These are phyloP conservation scores for Verticillium nonalfalfae DNA, from an alignment of 2,329 filamentous ascomycete genomes.

Conservation along the genomic window DNA sequence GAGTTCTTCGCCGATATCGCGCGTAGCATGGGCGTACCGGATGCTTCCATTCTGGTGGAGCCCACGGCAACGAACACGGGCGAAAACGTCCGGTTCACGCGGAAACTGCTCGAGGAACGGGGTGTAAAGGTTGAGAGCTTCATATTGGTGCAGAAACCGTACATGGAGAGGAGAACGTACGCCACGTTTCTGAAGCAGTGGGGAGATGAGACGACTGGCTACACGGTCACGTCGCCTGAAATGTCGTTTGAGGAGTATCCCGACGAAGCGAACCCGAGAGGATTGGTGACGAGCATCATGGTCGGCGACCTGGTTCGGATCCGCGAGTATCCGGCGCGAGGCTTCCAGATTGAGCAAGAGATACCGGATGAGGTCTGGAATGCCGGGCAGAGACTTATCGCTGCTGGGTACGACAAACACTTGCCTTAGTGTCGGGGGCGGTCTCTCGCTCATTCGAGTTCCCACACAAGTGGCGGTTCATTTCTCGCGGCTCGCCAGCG, in stretches of 20 bases:
- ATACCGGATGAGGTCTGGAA: constrained; percentile 34
- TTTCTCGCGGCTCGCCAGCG: constrained; percentile 24
- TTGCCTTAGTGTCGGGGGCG: constrained; percentile 19
- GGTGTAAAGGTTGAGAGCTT: constrained; percentile 22
- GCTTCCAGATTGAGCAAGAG: constrained; percentile 35
- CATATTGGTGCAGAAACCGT: constrained; percentile 40
- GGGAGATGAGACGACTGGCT: constrained; percentile 25
- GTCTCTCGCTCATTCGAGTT: background rate
- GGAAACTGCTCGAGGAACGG: constrained; percentile 22
- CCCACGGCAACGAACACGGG: constrained; percentile 35
- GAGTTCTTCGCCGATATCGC: constrained; percentile 34
- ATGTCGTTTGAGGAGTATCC: constrained; percentile 32
- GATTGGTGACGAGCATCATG: constrained; percentile 36
- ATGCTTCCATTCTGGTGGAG: constrained; percentile 30
- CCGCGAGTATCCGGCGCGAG: constrained; percentile 31
- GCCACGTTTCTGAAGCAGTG: constrained; percentile 41
- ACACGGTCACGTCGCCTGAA: constrained; percentile 33
- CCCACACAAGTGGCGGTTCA: constrained; percentile 15
- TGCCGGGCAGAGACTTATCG: constrained; percentile 31
- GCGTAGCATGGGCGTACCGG: constrained; percentile 29
- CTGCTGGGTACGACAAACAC: constrained; percentile 29
- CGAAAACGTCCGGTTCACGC: constrained; percentile 39
- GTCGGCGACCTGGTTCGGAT: constrained; percentile 38
- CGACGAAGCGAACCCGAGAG: constrained; percentile 30
- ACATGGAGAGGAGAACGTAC: constrained; percentile 39